Evolutionary conservation across 2,329 filamentous ascomycete genomes (phyloP).

Genomic region (Mollisiaceae sp.): DNA sequence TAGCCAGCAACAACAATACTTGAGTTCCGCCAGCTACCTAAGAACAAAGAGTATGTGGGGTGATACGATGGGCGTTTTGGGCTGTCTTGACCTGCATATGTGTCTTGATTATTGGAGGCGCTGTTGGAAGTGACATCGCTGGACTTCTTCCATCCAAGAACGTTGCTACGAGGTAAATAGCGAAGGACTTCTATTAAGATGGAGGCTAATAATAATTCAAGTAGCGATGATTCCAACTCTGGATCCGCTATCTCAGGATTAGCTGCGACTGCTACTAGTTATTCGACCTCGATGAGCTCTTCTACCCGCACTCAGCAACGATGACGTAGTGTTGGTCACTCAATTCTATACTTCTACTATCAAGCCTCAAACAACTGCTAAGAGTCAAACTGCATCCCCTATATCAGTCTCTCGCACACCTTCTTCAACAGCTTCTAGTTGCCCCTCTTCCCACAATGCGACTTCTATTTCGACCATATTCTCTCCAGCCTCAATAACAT

Average conservation of each 20-base stretch:
- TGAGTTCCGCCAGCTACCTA: neutral
- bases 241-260: neutral
- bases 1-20: constrained; percentile 11
- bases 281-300: neutral
- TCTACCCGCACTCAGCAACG: neutral
- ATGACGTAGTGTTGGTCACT: neutral
- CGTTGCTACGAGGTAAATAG: constrained; percentile 1
- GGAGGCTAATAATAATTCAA: neutral
- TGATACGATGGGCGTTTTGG: constrained; percentile 13
- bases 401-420: neutral
- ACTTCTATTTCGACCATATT: neutral
- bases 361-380: neutral
- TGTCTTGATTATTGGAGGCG: constrained; percentile 9
- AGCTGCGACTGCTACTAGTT: neutral
- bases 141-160: constrained; percentile 4
- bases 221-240: neutral
- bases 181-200: neutral
- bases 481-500: neutral
- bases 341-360: neutral
- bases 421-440: neutral
- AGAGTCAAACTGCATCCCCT: neutral
- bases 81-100: constrained; percentile 7
- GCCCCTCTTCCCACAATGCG: neutral
- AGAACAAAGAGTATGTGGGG: constrained; percentile 8
- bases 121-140: constrained; percentile 5